phyloP scores from a whole-genome alignment of 768 basidiomycete species.

The Gloeopeniophorella convolvens region DNA sequence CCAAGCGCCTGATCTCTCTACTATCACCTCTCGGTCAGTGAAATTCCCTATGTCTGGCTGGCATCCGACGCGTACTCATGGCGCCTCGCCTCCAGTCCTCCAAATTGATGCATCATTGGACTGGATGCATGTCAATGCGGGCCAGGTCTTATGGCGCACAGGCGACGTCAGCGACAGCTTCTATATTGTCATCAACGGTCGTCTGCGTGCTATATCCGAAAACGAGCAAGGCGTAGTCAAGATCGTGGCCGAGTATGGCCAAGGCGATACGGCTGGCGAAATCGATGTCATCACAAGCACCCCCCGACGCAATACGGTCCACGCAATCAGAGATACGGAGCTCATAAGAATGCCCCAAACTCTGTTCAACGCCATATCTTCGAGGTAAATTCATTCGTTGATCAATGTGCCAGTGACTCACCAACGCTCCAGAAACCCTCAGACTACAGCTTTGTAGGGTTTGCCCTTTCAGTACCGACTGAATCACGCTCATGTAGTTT shows the following conservation, averaged over 20 bases:
- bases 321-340: conserved; percentile 97
- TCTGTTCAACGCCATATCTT: conserved; percentile 94
- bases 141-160: conserved; percentile 91
- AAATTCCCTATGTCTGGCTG: too few species aligned
- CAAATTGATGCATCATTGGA: conserved; percentile 97
- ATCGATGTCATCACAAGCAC: conserved; percentile 95
- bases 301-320: conserved; percentile 80
- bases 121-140: conserved; percentile 96
- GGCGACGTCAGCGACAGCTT: conserved; percentile 91
- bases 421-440: conserved; percentile 57
- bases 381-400: conserved; percentile 42
- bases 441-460: conserved; percentile 71
- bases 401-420: conserved; percentile 7
- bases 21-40: conserved; percentile 84
- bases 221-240: conserved; percentile 67
- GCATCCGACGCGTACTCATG: too few species aligned
- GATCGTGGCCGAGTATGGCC: conserved; percentile 91
- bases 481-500: background rate
- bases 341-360: conserved; percentile 96
- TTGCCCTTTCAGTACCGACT: background rate
- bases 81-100: conserved; percentile 49
- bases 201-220: conserved; percentile 84
- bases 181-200: conserved; percentile 97
- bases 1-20: conserved; percentile 92
- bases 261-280: conserved; percentile 96